phyloP scores from a whole-genome alignment of 257 asterid species.

The Ajuga chamaepitys region DNA sequence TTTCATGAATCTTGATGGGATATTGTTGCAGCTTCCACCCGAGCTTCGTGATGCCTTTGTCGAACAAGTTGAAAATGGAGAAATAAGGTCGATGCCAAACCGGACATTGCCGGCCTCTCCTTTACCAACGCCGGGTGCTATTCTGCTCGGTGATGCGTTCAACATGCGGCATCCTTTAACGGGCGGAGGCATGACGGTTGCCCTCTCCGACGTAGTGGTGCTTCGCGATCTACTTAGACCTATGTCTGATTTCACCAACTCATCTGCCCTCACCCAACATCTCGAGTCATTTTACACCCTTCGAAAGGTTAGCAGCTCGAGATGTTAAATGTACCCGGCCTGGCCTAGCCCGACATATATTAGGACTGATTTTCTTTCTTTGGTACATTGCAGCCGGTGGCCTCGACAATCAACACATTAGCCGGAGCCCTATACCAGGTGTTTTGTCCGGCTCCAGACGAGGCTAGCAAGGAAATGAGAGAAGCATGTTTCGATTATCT shows the following conservation, averaged over 20 bases:
- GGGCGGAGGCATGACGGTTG: slow-evolving; percentile 57
- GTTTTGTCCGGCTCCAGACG: slow-evolving; percentile 41
- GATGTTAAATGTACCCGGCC: too few relatives aligned
- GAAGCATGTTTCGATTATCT: slow-evolving; percentile 47
- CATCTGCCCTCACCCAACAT: slow-evolving; percentile 30
- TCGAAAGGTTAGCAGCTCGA: slow-evolving; percentile 32
- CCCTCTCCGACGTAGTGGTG: slow-evolving; percentile 43
- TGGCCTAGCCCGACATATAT: too few relatives aligned
- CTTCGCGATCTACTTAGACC: slow-evolving; percentile 39
- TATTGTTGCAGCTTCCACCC: slow-evolving; percentile 28
- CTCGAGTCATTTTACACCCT: slow-evolving; percentile 40
- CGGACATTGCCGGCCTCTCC: slow-evolving; percentile 52
- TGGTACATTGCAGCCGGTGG: slow-evolving; percentile 34
- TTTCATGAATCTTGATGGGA: too few relatives aligned
- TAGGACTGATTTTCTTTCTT: too few relatives aligned
- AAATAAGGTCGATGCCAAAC: slow-evolving; percentile 46
- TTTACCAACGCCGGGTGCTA: slow-evolving; percentile 44
- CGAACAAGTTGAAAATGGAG: slow-evolving; percentile 33
- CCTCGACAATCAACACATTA: slow-evolving; percentile 40
- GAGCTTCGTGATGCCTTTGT: slow-evolving; percentile 34
- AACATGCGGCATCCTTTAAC: slow-evolving; percentile 54
- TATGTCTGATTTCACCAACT: slow-evolving; percentile 23
- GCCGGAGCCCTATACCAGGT: slow-evolving; percentile 49
- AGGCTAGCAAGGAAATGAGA: slow-evolving; percentile 45
- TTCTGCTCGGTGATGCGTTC: slow-evolving; percentile 50